phyloP scores from a whole-genome alignment of 1,284 basidiomycete genomes.

The Salmacisia buchloeana region DNA sequence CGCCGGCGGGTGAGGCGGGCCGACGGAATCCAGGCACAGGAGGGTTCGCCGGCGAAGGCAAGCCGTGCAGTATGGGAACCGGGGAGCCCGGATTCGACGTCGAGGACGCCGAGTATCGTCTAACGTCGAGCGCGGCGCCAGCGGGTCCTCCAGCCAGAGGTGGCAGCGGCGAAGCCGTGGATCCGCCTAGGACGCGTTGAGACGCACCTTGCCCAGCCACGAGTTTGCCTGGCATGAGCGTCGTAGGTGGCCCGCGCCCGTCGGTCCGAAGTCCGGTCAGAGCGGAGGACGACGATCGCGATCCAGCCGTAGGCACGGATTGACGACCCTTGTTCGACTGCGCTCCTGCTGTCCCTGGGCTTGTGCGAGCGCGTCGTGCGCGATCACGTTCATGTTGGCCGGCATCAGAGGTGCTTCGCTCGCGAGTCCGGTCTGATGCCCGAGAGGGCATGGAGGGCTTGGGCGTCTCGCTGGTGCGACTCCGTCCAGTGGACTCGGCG shows the following conservation, averaged over 20 bases:
- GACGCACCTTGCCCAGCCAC: background rate
- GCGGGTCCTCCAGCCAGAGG: background rate
- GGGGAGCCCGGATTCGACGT: background rate
- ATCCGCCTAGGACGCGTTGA: no score
- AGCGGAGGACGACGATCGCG: no score
- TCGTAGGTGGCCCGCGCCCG: no score
- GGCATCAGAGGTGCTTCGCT: no score
- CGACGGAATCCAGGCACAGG: background rate
- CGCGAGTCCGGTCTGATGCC: no score
- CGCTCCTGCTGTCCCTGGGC: no score
- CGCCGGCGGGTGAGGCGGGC: constrained; percentile 18
- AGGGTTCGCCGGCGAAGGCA: background rate
- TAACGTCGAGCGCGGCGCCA: background rate
- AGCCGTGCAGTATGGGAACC: background rate
- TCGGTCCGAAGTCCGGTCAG: no score
- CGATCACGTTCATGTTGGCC: no score
- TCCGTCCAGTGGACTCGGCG: constrained; percentile 12
- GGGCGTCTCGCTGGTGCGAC: constrained; percentile 23
- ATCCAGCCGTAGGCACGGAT: no score
- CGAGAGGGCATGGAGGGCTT: constrained; percentile 22
- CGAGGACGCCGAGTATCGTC: background rate
- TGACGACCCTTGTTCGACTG: no score
- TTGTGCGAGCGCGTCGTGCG: no score
- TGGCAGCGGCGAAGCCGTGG: background rate
- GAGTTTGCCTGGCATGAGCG: no score